Base-by-base conservation (phyloP, 106 monocot genomes). In the Dendrobium catenatum region DNA sequence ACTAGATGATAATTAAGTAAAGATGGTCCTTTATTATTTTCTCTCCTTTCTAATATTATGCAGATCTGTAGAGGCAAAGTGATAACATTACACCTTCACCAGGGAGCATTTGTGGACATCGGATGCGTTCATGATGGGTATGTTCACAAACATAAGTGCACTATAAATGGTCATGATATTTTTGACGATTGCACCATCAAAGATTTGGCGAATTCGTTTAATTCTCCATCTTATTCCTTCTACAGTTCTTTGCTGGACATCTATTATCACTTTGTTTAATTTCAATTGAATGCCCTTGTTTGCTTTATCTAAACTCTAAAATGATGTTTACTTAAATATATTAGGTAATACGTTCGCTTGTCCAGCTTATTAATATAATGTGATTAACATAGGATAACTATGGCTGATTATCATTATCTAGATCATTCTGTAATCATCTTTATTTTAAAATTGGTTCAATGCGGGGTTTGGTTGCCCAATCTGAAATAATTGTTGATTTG, bases 61-160 rank as follows among this genome's bases (percentile, higher is more conserved):
- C 87, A 98, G 97, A 93, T 98, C 24, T 98, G 93, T 85, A 76
- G 70, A 68, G 97, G 97, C 76, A 92, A 88, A 84, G 97, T 98
- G 42, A 76, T 54, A 1, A 94, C 92, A 82, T 41, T 98, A 47
- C 92, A 93, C 72, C 97, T 98, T 85, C 82, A 93, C 48, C 97
- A 94, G 75, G 97, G 97, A 68, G 95, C 94, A 40, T 98, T 98
- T 91, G 91, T 98, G 86, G 94, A 95, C 79, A 93, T 98, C 88
- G 94, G 97, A 86, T 89, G 94, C 42, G 94, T 95, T 82, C 84
- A 98, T 91, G 94, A 98, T 76, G 97, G 97, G 97, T 91, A 73
- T 84, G 59, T 51, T 29, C 27, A 70, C 47, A 41, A 58, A 42
- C 56, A 24, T 74, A 55, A 41, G 44, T 74, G n/a, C 20, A 44